These are phyloP conservation scores for Penicillium sp. DNA, from an alignment of 2,329 filamentous ascomycete species.

Conservation along the genomic window DNA sequence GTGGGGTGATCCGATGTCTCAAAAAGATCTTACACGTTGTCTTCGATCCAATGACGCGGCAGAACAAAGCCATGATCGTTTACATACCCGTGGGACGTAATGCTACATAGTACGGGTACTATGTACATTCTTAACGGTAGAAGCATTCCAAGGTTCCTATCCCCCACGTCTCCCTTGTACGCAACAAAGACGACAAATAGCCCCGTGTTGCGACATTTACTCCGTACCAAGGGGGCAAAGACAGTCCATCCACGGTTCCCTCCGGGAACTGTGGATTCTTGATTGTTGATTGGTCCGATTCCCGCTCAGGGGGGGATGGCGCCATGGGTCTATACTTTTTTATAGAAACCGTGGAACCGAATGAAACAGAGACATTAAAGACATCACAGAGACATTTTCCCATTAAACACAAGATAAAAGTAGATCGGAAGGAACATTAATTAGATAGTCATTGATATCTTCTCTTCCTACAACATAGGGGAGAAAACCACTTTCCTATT, in stretches of 20 bases:
- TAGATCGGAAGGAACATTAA: no score
- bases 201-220: not conserved
- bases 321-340: constrained; percentile 7
- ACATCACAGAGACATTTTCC: not conserved
- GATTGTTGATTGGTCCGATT: constrained; percentile 17
- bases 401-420: not conserved
- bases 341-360: not conserved
- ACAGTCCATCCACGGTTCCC: constrained; percentile 12
- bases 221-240: constrained; percentile 1
- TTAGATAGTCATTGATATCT: no score
- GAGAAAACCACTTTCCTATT: not conserved
- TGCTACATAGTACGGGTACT: not conserved
- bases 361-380: not conserved
- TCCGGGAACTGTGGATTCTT: constrained; percentile 14
- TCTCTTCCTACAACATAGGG: no score
- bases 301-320: constrained; percentile 15
- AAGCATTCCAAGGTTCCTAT: not conserved
- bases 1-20: constrained; percentile 17
- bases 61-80: constrained; percentile 1
- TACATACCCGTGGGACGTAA: not conserved
- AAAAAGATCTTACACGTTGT: constrained; percentile 8
- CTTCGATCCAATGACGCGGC: constrained; percentile 4
- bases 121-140: not conserved
- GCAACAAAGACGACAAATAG: not conserved
- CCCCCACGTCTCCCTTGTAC: not conserved